Evolutionary conservation across 2,329 filamentous ascomycete genomes (phyloP).

Genomic region (Drechslerella coelobrocha): DNA sequence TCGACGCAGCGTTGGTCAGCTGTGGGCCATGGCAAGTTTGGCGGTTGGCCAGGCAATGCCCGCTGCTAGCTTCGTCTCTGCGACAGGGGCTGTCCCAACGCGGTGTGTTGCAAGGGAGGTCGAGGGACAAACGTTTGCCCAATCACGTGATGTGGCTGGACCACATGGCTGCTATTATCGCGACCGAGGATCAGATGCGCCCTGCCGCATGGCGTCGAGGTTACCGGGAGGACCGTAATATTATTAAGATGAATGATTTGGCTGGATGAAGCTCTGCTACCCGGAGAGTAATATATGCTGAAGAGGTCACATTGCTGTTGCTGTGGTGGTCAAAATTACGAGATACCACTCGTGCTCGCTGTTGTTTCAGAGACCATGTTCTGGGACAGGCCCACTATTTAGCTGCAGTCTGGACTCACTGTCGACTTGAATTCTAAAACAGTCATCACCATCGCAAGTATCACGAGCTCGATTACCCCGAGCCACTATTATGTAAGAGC

Average conservation of each 20-base stretch:
- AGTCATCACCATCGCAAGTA: background rate
- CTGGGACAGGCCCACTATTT: too few relatives aligned
- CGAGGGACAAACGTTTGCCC: background rate
- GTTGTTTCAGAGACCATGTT: background rate
- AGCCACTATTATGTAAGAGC: background rate
- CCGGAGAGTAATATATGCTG: too few relatives aligned
- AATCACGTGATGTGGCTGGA: too few relatives aligned
- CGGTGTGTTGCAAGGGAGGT: background rate
- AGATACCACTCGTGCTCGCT: too few relatives aligned
- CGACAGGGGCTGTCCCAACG: constrained; percentile 13
- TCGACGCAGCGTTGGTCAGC: constrained; percentile 17
- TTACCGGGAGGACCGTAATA: too few relatives aligned
- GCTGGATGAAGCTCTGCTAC: too few relatives aligned
- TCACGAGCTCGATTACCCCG: background rate
- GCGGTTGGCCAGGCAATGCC: constrained; percentile 46
- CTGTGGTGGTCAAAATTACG: too few relatives aligned
- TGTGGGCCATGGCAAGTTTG: constrained; percentile 7
- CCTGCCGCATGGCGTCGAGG: too few relatives aligned
- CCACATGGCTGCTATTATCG: too few relatives aligned
- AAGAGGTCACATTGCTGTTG: too few relatives aligned
- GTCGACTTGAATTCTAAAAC: background rate
- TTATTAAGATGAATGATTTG: too few relatives aligned
- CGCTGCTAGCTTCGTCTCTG: constrained; percentile 11
- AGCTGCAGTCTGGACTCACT: constrained; percentile 5
- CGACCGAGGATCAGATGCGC: too few relatives aligned